Evolutionary conservation across 1,139 yeast genomes (phyloP), one percentile per base, ranked within the genome.

Genomic region (Pichia sp.): DNA sequence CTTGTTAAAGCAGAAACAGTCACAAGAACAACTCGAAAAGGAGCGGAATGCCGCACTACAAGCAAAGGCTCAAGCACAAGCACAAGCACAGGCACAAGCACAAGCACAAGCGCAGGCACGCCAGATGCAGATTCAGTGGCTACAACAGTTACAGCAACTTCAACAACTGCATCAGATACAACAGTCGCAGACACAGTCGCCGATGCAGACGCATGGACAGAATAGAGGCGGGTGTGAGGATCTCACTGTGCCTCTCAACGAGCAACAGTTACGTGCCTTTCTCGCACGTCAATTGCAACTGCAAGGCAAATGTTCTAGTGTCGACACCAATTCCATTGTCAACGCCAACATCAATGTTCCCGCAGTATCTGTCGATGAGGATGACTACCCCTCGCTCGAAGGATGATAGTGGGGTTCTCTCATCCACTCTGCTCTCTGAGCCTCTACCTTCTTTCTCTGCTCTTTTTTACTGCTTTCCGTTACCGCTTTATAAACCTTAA

Each of bases 331-430:
- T 4, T 11, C 10, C 19, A 29, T 5, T 14, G 21, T 22, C 31
- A 33, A 17, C 9, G 23, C 3, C 24, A 34, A 9, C 22, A 21
- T 9, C 22, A 21, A 21, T n/a, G n/a, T n/a, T n/a, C n/a, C n/a
- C n/a, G n/a, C n/a, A n/a, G n/a, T n/a, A n/a, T n/a, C n/a, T 16
- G 3, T 20, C 16, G 5, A 28, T 14, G 44, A 37, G 8, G 45
- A 42, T 4, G 42, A 41, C 10, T 44, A 27, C 22, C 43, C 43
- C 12, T 37, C 44, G 5, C 33, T 41, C 15, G 48, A 43, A 28
- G 47, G 41, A n/a, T n/a, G n/a, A n/a, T n/a, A n/a, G n/a, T n/a
- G n/a, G n/a, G n/a, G n/a, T n/a, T n/a, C n/a, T n/a, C n/a, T n/a
- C n/a, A n/a, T n/a, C n/a, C n/a, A n/a, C n/a, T n/a, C n/a, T n/a